Evolutionary conservation across 2,329 filamentous ascomycete species (phyloP).

Genomic region (Beauveria rudraprayagi): DNA sequence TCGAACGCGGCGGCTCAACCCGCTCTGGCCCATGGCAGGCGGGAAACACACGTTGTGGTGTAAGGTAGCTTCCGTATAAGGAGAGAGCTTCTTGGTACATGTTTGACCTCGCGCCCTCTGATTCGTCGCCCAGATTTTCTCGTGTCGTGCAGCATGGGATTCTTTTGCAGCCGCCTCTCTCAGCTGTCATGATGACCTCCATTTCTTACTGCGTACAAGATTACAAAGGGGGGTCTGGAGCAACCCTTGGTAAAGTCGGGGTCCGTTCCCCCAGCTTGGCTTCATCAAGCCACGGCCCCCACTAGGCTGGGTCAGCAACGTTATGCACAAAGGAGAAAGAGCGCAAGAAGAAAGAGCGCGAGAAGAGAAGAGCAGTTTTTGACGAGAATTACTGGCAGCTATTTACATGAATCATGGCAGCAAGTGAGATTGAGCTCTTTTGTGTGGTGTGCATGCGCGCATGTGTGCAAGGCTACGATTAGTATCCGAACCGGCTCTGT

Average conservation of each 20-base stretch:
- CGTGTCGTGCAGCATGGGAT: not conserved
- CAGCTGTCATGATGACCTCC: not conserved
- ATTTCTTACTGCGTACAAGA: no score
- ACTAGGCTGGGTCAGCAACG: not conserved
- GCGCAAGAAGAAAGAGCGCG: no score
- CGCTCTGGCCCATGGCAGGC: not conserved
- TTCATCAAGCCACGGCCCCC: not conserved
- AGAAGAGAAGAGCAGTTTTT: no score
- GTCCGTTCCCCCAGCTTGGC: slow-evolving; percentile 5
- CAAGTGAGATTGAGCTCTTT: no score
- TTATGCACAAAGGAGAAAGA: no score
- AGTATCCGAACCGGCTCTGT: no score
- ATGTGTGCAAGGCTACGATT: no score
- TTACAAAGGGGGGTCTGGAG: not conserved
- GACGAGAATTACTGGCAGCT: no score
- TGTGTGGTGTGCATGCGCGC: no score
- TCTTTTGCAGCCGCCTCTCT: not conserved
- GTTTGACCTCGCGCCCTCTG: not conserved
- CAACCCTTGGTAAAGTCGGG: not conserved
- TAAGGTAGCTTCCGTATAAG: not conserved
- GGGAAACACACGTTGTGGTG: not conserved
- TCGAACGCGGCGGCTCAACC: not conserved
- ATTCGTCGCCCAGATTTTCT: not conserved
- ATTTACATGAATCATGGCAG: no score
- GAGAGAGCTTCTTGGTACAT: not conserved